Evolutionary conservation across 2,329 filamentous ascomycete genomes (phyloP), one percentile per base, ranked within the genome.

Genomic region (Neopestalotiopsis sp.): DNA sequence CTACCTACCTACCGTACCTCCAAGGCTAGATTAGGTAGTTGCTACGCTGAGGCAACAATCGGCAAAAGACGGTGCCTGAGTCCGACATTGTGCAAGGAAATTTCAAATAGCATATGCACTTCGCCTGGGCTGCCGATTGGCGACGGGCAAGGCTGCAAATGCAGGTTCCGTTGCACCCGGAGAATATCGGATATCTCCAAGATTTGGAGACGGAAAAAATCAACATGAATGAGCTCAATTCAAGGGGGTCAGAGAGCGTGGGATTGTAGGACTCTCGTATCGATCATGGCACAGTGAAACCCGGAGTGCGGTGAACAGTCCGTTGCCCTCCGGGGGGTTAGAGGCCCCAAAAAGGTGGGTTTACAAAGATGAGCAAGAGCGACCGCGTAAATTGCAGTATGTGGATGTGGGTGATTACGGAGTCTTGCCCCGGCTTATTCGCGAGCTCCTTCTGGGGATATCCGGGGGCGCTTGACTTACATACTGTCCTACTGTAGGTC

Each of bases 101-200:
- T 52, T n/a, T 52, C 45, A 52, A 20, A 20, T 38, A 38, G 10
- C 10, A 52, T 52, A 52, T 52, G 45, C n/a, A 52, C 28, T 24
- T 10, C 57, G 7, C n/a, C 24, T 24, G 59, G 24, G 17, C 59
- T 20, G 28, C 59, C 30, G 34, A 49, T 34, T 49, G n/a, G 62
- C 20, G 40, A 28, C 17, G n/a, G 14, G 38, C 17, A 20, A 59
- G 30, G 38, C 24, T 45, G 40, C 28, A 38, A 38, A 65, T 30
- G 62, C 20, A 52, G 62, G 40, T 17, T 65, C 62, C 9, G 62
- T 65, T 14, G 42, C 40, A 32, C 34, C 24, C 62, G 62, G 62
- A 65, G 62, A 45, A 65, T 38, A 49, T 65, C 62, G 62, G 62
- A 32, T 24, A 24, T 14, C n/a, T 14, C 30, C 62, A 40, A 63